Base-by-base conservation (phyloP, 768 basidiomycete genomes). In the Panaeolus cyanescens region DNA sequence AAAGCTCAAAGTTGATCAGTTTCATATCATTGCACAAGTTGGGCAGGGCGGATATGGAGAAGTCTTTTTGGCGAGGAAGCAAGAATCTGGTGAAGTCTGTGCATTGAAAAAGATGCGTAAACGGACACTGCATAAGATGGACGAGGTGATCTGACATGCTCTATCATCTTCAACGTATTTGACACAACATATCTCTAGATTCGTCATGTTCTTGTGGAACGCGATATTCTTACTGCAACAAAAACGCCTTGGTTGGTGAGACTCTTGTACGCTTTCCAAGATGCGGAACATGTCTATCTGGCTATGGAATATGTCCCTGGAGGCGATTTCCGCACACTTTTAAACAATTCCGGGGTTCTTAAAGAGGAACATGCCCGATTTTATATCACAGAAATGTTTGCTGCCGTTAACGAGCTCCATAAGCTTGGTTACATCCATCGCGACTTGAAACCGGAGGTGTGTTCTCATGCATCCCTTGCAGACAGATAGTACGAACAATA, bases 251-350 rank as follows among this genome's bases (percentile, higher is more conserved):
- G 97, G 97, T 84, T 99, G 60, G 97, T 99, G 53, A 82, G 90
- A 25, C 80, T 99, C 7, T 79, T 99, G 4, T 99, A 99, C 71
- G 97, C 97, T 2, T 99, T 99, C 77, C 97, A 99, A 75, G 96
- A 99, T 70, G 79, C 86, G 0, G 82, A 91, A 59, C 83, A 92
- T 67, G 95, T 99, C 17, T 99, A 96, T 71, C 90, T 99, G 50
- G 96, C 96, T 1, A 99, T 99, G 96, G 96, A 99, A 80, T 99
- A 97, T 72, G 96, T 99, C 17, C 95, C 96, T 0, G 97, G 97
- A 20, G 97, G 97, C 54, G 97, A 99, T 72, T 99, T 99, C 80
- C 86, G 97, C 17, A 99, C 97, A 0, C 84, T 99, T 36, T 83
- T 99, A 36, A 99, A 98, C 77, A 99, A 98, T 72, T 95, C 96